phyloP scores from a whole-genome alignment of 352 stramenopile species.

The Pythium oligandrum region DNA sequence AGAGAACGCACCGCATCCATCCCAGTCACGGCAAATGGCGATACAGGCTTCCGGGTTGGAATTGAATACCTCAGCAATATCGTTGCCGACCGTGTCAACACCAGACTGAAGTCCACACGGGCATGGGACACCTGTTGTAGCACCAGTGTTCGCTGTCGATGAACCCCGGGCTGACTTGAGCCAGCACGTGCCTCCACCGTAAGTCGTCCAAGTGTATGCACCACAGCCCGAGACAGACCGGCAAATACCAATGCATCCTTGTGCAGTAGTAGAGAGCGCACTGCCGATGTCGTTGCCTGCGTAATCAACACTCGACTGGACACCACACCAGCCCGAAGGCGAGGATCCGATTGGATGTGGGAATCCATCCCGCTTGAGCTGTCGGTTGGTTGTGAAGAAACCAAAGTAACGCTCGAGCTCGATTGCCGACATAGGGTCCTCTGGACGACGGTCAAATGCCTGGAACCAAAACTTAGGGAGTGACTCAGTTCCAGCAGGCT shows the following conservation, averaged over 20 bases:
- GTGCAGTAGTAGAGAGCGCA: not conserved
- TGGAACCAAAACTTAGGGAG: slow-evolving; percentile 27
- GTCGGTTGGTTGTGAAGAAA: slow-evolving; percentile 21
- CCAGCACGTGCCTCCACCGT: slow-evolving; percentile 27
- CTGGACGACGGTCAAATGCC: slow-evolving; percentile 25
- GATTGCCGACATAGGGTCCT: slow-evolving; percentile 15
- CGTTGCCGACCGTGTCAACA: slow-evolving; percentile 1
- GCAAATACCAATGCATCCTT: slow-evolving; percentile 9
- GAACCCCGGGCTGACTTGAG: slow-evolving; percentile 12
- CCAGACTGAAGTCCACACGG: not conserved
- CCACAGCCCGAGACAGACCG: slow-evolving; percentile 2
- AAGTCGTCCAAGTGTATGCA: slow-evolving; percentile 25
- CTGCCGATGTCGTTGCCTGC: slow-evolving; percentile 17
- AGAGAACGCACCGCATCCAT: too few relatives aligned
- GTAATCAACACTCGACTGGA: slow-evolving; percentile 9
- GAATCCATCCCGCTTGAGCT: slow-evolving; percentile 14
- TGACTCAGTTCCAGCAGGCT: slow-evolving; percentile 7
- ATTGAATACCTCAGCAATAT: not conserved
- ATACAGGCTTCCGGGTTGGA: not conserved
- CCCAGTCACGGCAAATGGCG: not conserved
- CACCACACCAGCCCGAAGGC: too few relatives aligned
- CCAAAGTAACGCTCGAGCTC: slow-evolving; percentile 30
- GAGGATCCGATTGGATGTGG: not conserved
- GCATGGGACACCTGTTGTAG: slow-evolving; percentile 6
- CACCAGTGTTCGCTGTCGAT: not conserved